Percentiles rank a stretch among this genome's conserved stretches.
Conservation (phyloP, 768 basidiomycete species). For the Pseudohyphozyma bogoriensis region DNA sequence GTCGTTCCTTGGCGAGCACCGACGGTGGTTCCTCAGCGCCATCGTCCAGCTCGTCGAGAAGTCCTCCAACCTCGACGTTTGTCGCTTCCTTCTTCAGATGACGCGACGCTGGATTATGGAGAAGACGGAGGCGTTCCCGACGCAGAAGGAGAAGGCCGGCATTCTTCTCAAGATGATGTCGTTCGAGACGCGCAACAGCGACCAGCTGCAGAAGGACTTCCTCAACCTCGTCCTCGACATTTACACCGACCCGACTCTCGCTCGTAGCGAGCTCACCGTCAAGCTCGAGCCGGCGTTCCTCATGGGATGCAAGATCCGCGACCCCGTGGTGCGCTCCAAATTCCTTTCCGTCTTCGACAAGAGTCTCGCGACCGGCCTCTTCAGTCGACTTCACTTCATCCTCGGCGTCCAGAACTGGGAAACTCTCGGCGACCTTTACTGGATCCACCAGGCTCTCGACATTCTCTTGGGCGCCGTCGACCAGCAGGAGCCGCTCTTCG, state of each 20-base stretch:
- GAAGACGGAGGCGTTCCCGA: conserved; percentile 68
- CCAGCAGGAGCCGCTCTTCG: conserved; percentile 34
- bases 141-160: conserved; percentile 88
- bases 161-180: conserved; percentile 74
- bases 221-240: conserved; percentile 86
- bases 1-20: conserved; percentile 73
- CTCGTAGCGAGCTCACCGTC: conserved; percentile 85
- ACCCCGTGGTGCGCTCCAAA: conserved; percentile 62
- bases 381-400: conserved; percentile 74
- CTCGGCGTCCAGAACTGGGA: conserved; percentile 94
- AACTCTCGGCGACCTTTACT: conserved; percentile 76
- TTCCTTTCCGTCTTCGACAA: conserved; percentile 85
- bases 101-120: conserved; percentile 82
- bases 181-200: conserved; percentile 57
- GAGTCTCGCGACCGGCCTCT: conserved; percentile 73
- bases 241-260: conserved; percentile 73
- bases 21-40: conserved; percentile 65
- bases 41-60: conserved; percentile 78
- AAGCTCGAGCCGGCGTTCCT: conserved; percentile 88
- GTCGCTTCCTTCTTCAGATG: conserved; percentile 74
- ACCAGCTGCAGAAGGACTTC: conserved; percentile 70
- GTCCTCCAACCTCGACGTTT: conserved; percentile 67
- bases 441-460: conserved; percentile 85
- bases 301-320: conserved; percentile 75
- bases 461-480: conserved; percentile 69